phyloP scores from a whole-genome alignment of 2,329 filamentous ascomycete species.

The Phaeomoniella chlamydospora region DNA sequence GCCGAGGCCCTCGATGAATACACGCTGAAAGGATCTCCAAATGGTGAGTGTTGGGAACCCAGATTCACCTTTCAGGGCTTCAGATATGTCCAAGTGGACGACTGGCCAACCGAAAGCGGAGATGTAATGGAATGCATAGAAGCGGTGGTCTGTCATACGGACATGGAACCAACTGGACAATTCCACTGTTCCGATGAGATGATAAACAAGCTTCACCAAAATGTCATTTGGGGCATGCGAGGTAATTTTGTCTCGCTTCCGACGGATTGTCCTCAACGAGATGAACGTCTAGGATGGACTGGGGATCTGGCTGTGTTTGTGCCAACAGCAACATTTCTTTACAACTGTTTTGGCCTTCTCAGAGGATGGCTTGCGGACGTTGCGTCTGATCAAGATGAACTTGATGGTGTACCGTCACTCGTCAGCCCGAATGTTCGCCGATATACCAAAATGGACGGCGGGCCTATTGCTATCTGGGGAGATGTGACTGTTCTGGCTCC shows the following conservation, averaged over 20 bases:
- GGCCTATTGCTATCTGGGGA: constrained; percentile 20
- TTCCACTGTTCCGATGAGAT: constrained; percentile 37
- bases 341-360: constrained; percentile 36
- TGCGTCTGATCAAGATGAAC: constrained; percentile 16
- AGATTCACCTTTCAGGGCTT: constrained; percentile 40
- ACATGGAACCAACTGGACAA: constrained; percentile 34
- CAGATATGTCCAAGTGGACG: constrained; percentile 34
- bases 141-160: constrained; percentile 34
- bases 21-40: too few relatives aligned
- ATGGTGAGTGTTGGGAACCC: constrained; percentile 24
- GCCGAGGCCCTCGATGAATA: too few relatives aligned
- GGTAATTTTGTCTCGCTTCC: constrained; percentile 45
- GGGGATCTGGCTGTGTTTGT: constrained; percentile 37
- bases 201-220: constrained; percentile 40
- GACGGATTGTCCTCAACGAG: constrained; percentile 43
- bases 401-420: constrained; percentile 15
- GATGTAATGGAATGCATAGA: constrained; percentile 11
- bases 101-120: constrained; percentile 20
- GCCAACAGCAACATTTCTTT: constrained; percentile 38
- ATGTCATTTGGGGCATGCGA: constrained; percentile 41
- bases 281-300: constrained; percentile 41
- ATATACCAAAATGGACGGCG: too few relatives aligned
- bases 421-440: constrained; percentile 15
- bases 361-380: constrained; percentile 36
- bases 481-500: constrained; percentile 22